phyloP scores from a whole-genome alignment of 2,329 filamentous ascomycete species.

The Cladophialophora bantiana region DNA sequence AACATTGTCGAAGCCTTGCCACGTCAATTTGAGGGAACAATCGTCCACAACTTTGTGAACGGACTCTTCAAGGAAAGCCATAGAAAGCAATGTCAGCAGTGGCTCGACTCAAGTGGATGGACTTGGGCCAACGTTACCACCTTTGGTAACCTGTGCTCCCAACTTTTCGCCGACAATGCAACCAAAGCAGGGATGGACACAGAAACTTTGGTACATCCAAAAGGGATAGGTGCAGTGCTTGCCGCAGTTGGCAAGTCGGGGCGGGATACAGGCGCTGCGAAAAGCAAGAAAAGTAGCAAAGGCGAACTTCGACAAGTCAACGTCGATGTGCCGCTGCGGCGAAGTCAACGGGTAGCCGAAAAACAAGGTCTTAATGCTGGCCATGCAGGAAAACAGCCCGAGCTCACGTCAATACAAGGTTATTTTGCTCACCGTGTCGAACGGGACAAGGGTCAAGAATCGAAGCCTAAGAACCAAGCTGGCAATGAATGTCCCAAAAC shows the following conservation, averaged over 20 bases:
- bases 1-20: constrained; percentile 26
- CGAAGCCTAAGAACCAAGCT: not conserved
- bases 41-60: constrained; percentile 33
- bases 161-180: constrained; percentile 17
- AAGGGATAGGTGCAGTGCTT: constrained; percentile 1
- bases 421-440: not conserved
- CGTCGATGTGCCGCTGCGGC: constrained; percentile 19
- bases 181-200: not conserved
- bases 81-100: constrained; percentile 34
- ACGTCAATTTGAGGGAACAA: constrained; percentile 25
- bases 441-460: not conserved
- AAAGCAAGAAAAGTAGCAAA: not conserved
- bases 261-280: not conserved
- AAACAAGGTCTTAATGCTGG: not conserved
- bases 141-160: constrained; percentile 29
- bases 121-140: constrained; percentile 32
- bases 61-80: constrained; percentile 27
- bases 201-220: not conserved
- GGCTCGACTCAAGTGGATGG: constrained; percentile 36
- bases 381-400: not conserved
- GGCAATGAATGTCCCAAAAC: not conserved
- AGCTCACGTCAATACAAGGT: not conserved
- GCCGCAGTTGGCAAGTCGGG: not conserved
- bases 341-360: constrained; percentile 27
- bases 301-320: not conserved